Percentiles rank a stretch among this genome's conserved stretches.
phyloP scores from a whole-genome alignment of 2,329 filamentous ascomycete genomes.

The Cercospora sojina region DNA sequence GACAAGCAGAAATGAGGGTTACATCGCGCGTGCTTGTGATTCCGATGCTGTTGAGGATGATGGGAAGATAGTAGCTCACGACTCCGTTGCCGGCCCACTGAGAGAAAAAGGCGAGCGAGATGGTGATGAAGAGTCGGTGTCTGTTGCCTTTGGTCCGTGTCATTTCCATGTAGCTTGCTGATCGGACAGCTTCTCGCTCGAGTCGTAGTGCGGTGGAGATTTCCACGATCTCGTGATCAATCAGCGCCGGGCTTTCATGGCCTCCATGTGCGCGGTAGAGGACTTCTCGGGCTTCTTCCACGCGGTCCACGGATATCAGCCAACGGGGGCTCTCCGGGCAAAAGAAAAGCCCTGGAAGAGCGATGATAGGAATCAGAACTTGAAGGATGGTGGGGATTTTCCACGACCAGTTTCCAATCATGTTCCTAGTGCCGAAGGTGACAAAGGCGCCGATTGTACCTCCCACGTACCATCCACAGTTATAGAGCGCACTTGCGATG shows the following conservation, averaged over 20 bases:
- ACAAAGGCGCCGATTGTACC: conserved; percentile 30
- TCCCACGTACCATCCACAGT: conserved; percentile 38
- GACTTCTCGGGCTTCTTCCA: conserved; percentile 58
- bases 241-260: conserved; percentile 59
- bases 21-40: conserved; percentile 39
- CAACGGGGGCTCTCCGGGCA: conserved; percentile 33
- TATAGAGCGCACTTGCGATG: conserved; percentile 39
- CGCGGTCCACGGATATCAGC: conserved; percentile 26
- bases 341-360: conserved; percentile 25
- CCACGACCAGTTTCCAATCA: conserved; percentile 31
- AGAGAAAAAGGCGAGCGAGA: conserved; percentile 40
- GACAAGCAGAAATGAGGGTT: conserved; percentile 41
- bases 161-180: conserved; percentile 31
- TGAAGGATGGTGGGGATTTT: conserved; percentile 32
- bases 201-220: conserved; percentile 43
- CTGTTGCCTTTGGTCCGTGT: conserved; percentile 34
- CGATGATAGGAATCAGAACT: conserved; percentile 26
- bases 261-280: conserved; percentile 60
- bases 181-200: conserved; percentile 54
- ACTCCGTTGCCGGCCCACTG: conserved; percentile 45
- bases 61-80: conserved; percentile 35
- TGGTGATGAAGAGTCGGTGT: conserved; percentile 43
- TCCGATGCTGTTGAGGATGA: conserved; percentile 42
- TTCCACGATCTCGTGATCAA: conserved; percentile 66
- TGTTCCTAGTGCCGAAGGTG: conserved; percentile 28